These are phyloP conservation scores for Xylariaceae sp. DNA, from an alignment of 2,329 filamentous ascomycete genomes.

Conservation along the genomic window DNA sequence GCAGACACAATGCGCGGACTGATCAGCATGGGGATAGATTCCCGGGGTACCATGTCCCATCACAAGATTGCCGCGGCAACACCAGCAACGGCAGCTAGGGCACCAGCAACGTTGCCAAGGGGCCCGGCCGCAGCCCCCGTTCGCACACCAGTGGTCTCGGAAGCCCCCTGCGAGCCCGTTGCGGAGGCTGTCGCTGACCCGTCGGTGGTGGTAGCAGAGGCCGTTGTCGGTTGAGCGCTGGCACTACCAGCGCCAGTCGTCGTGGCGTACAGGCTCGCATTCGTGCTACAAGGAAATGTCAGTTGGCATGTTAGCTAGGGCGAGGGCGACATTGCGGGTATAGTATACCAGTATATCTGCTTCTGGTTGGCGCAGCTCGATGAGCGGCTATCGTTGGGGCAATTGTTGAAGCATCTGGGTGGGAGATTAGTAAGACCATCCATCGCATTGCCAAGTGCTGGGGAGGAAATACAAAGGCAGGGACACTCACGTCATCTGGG, in stretches of 20 bases:
- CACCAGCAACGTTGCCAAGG: constrained; percentile 9
- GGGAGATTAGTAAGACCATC: no score
- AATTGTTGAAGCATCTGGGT: constrained; percentile 63
- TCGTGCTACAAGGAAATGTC: constrained; percentile 13
- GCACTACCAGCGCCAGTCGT: constrained; percentile 5
- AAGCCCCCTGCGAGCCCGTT: background rate
- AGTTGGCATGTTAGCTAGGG: background rate
- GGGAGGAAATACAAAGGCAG: background rate
- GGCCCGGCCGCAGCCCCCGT: constrained; percentile 7
- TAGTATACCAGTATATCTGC: constrained; percentile 25
- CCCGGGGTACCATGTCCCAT: no score
- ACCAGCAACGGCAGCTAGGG: constrained; percentile 23
- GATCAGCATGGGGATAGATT: no score
- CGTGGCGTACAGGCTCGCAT: constrained; percentile 23
- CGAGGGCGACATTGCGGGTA: no score
- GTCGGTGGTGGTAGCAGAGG: constrained; percentile 3
- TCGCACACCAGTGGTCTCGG: background rate
- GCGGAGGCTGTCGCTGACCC: background rate
- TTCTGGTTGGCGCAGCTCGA: constrained; percentile 18
- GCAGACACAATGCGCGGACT: no score
- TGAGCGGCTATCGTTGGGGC: constrained; percentile 41
- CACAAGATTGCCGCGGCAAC: constrained; percentile 21
- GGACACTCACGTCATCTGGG: constrained; percentile 43
- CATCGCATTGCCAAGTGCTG: no score
- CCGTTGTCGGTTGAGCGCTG: constrained; percentile 1